Evolutionary conservation across 1,284 basidiomycete species (phyloP), one percentile per base, ranked within the genome.

Genomic region (Moesziomyces globuligerus): DNA sequence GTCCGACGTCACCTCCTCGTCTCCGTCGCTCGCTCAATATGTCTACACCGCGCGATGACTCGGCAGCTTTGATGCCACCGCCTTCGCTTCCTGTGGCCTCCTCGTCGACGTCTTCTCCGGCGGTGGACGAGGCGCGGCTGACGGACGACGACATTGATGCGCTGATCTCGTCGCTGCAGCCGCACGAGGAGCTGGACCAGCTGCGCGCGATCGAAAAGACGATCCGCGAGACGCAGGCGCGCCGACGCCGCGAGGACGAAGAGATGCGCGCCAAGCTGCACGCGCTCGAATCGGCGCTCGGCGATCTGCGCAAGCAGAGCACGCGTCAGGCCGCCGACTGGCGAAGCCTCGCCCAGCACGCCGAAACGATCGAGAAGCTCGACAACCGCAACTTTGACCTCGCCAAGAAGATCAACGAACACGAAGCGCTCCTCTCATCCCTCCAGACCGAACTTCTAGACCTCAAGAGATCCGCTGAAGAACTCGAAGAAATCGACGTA

Each of bases 321-420:
- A 73, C 74, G 11, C 62, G 75, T 0, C 52, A 72, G 24, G 60
- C 74, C 4, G 69, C 74, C 4, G 74, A 78, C n/a, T 78, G 76
- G 76, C 48, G 71, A 8, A 57, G 51, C 4, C 46, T 75, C 11
- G 54, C 70, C 9, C 41, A 38, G n/a, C 74, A 78, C 36, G 49
- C 55, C 2, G 54, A 66, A 8, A 60, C 51, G 2, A 75, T 78
- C 38, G 67, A 69, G 21, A 64, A 66, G 24, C 46, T 78, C 26
- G 76, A 78, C 34, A 70, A 76, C 26, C 26, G 66, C n/a, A 76
- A 78, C 42, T 78, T 78, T 28, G 73, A 75, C 32, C 56, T 78
- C 7, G 76, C 74, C 8, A 76, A 76, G 42, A 78, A 67, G 23
- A 74, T 75, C 44, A 78, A 78, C 50, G 76, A 78, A 47, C 62